These are phyloP conservation scores for Vachellia collinsii DNA, from an alignment of 306 rosid genomes.

Conservation along the genomic window DNA sequence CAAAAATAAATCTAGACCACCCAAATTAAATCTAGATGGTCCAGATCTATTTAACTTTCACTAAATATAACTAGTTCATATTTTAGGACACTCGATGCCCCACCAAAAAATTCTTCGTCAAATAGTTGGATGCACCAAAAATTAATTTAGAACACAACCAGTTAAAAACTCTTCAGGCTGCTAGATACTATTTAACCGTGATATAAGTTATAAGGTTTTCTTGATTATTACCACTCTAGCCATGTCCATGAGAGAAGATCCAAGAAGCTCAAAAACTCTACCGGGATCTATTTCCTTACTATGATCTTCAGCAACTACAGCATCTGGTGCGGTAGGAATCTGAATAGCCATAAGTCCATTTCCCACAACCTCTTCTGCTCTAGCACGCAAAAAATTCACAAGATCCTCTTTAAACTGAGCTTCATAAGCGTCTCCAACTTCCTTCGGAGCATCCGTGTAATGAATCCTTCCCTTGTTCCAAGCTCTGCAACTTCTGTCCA, in stretches of 20 bases:
- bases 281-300: slow-evolving; percentile 4
- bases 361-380: slow-evolving; percentile 43
- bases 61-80: too few relatives aligned
- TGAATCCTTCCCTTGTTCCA: slow-evolving; percentile 43
- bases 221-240: slow-evolving; percentile 38
- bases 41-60: too few relatives aligned
- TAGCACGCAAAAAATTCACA: slow-evolving; percentile 34
- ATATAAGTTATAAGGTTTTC: neutral
- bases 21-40: too few relatives aligned
- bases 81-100: too few relatives aligned
- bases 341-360: slow-evolving; percentile 43
- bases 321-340: slow-evolving; percentile 25
- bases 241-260: slow-evolving; percentile 47
- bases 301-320: neutral
- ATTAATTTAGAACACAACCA: too few relatives aligned
- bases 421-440: slow-evolving; percentile 40
- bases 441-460: slow-evolving; percentile 27
- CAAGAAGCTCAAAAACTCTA: slow-evolving; percentile 38
- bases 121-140: too few relatives aligned
- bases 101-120: too few relatives aligned
- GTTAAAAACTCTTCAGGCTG: too few relatives aligned
- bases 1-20: too few relatives aligned
- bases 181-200: too few relatives aligned
- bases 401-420: slow-evolving; percentile 31
- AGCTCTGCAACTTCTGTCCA: slow-evolving; percentile 10